Base-by-base conservation (phyloP, 768 basidiomycete species). In the Mycena galericulata region DNA sequence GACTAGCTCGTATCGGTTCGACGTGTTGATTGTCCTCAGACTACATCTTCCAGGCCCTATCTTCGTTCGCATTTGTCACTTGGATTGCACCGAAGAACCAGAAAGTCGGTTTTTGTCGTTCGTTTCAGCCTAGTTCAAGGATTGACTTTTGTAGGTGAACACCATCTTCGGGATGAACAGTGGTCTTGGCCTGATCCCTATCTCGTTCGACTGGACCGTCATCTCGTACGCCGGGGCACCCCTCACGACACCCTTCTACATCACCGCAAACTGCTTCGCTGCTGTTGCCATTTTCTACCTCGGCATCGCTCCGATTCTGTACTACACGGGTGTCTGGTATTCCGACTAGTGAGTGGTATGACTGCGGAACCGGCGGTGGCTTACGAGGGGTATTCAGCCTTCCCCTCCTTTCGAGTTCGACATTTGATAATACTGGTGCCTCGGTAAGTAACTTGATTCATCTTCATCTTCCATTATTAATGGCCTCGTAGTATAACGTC, bases 31-130 rank as follows among this genome's bases (percentile, higher is more conserved):
- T n/a, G n/a, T n/a, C n/a, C n/a, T n/a, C 61, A 29, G 61, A 62
- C 51, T 62, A 62, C 30, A 62, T 62, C 29, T 62, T 62, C 50
- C 61, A 62, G 50, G 61, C 61, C 4, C 32, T 62, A 30, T 62
- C 51, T 22, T 62, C 61, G 50, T 62, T 62, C 40, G 50, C 61
- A 9, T 62, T 62, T n/a, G 49, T 62, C 7, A 62, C 61, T 11
- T 62, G 61, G 61, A 62, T 54, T 30, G 50, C 50, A 14, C 50
- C 14, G n/a, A 43, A 43, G 29, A 62, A 62, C 40, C 50, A 62
- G n/a, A 62, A 62, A 20, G 51, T 62, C 50, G 43, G 54, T 62
- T 24, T 62, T 62, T 20, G 57, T 43, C 17, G 32, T 38, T 17
- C 15, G 30, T 61, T n/a, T 24, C 4, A 38, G 26, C 38, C 41